A percentile compares a stretch with the other conserved stretches of the same genome.
These are phyloP conservation scores for Piper betle DNA, from an alignment of 164 flowering plant genomes.

Conservation along the genomic window DNA sequence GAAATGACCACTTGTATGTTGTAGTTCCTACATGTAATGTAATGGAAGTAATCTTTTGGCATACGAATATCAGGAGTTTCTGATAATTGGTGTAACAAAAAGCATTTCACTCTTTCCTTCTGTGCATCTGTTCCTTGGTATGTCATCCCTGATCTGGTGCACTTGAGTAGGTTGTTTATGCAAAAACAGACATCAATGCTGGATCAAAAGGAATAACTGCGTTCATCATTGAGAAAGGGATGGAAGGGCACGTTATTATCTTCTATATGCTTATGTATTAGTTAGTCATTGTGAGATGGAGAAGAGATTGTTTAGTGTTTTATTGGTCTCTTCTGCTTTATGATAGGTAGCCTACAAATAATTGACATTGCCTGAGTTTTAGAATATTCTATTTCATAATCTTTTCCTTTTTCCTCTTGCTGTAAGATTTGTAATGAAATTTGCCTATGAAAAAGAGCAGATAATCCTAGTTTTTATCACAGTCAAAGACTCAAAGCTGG, in stretches of 20 bases:
- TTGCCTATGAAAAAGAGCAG: no score
- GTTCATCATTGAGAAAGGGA: slow-evolving; percentile 92
- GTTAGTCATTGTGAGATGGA: not conserved
- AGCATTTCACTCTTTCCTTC: not conserved
- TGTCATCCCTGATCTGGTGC: slow-evolving; percentile 7
- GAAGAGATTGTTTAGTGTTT: not conserved
- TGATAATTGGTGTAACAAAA: not conserved
- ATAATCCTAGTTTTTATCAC: not conserved
- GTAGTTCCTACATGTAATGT: not conserved
- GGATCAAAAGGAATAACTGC: slow-evolving; percentile 96
- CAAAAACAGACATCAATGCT: slow-evolving; percentile 68
- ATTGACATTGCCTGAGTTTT: not conserved
- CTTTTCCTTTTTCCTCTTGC: not conserved
- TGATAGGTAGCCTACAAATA: not conserved
- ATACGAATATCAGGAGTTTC: not conserved
- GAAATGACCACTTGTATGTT: not conserved
- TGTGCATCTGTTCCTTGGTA: not conserved
- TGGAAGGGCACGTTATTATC: slow-evolving; percentile 56
- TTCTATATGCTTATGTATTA: not conserved
- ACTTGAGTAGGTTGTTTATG: slow-evolving; percentile 76
- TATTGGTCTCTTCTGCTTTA: not conserved
- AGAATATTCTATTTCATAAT: not conserved
- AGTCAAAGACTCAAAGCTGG: no score
- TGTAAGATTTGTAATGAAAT: not conserved
- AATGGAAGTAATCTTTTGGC: not conserved